phyloP scores from a whole-genome alignment of 257 asterid genomes.

The Nyctanthes arbortristis region DNA sequence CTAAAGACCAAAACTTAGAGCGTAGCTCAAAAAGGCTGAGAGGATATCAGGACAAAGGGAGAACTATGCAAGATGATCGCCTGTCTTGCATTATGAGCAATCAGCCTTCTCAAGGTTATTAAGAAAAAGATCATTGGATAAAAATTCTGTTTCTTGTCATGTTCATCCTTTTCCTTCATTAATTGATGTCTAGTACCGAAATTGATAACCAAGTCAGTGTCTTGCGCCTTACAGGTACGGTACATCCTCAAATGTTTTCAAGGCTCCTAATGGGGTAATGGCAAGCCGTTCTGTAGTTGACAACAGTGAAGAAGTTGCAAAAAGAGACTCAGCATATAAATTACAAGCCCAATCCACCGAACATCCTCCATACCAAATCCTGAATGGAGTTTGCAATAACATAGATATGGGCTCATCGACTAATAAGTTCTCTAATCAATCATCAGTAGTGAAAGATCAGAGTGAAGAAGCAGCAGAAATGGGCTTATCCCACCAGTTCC shows the following conservation, averaged over 20 bases:
- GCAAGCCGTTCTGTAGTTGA: constrained; percentile 49
- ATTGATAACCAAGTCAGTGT: constrained; percentile 12
- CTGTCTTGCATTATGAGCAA: constrained; percentile 64
- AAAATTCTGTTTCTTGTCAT: constrained; percentile 4
- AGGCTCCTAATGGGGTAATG: constrained; percentile 50
- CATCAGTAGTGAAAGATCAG: constrained; percentile 33
- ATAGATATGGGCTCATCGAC: constrained; percentile 71
- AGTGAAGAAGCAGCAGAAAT: constrained; percentile 49
- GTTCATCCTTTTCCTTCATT: constrained; percentile 3
- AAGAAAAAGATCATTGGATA: constrained; percentile 12
- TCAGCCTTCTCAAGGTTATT: constrained; percentile 88
- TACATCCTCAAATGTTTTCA: constrained; percentile 50
- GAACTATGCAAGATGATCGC: constrained; percentile 52
- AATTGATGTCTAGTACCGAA: constrained; percentile 10
- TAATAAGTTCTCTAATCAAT: constrained; percentile 38
- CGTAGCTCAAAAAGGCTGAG: constrained; percentile 66
- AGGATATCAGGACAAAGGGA: constrained; percentile 49
- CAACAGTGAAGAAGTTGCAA: constrained; percentile 49
- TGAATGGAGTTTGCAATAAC: constrained; percentile 56
- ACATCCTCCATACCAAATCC: constrained; percentile 43
- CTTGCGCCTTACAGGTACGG: constrained; percentile 57
- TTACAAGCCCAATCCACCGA: constrained; percentile 41
- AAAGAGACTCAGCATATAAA: constrained; percentile 39
- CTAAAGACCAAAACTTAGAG: constrained; percentile 43
- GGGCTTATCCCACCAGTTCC: constrained; percentile 37